Evolutionary conservation across 345 rosid genomes (phyloP).

Genomic region (Microcos paniculata): DNA sequence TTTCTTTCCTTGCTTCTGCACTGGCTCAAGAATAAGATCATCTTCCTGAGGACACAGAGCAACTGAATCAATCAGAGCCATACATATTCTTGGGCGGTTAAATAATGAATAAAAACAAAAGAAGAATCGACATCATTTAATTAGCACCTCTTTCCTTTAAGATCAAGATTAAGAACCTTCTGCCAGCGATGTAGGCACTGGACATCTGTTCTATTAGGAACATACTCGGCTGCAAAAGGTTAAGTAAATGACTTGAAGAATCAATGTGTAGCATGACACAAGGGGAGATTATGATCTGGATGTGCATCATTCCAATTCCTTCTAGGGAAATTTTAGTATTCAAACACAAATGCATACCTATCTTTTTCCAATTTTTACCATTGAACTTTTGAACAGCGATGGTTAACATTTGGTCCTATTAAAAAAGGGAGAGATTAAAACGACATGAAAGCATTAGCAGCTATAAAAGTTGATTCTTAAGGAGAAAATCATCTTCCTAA

Average conservation of each 20-base stretch:
- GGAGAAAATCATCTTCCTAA: background rate
- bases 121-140: too few species aligned
- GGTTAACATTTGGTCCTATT: conserved; percentile 29
- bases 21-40: conserved; percentile 41
- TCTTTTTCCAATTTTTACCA: conserved; percentile 34
- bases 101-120: too few species aligned
- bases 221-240: conserved; percentile 31
- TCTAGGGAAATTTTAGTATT: background rate
- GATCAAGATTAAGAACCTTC: conserved; percentile 56
- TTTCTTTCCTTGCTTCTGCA: conserved; percentile 40
- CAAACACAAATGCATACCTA: conserved; percentile 20
- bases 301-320: background rate
- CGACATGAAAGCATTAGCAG: background rate
- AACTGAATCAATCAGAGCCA: background rate
- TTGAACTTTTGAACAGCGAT: conserved; percentile 27
- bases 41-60: conserved; percentile 42
- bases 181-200: conserved; percentile 66
- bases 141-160: conserved; percentile 62
- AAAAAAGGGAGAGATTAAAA: too few species aligned
- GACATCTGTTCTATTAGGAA: conserved; percentile 42
- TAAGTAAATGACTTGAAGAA: background rate
- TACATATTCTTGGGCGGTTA: background rate
- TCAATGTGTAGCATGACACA: background rate
- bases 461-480: background rate
- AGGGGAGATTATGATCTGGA: background rate